phyloP scores from a whole-genome alignment of 2,329 filamentous ascomycete species.

The Diaporthe ampelina region DNA sequence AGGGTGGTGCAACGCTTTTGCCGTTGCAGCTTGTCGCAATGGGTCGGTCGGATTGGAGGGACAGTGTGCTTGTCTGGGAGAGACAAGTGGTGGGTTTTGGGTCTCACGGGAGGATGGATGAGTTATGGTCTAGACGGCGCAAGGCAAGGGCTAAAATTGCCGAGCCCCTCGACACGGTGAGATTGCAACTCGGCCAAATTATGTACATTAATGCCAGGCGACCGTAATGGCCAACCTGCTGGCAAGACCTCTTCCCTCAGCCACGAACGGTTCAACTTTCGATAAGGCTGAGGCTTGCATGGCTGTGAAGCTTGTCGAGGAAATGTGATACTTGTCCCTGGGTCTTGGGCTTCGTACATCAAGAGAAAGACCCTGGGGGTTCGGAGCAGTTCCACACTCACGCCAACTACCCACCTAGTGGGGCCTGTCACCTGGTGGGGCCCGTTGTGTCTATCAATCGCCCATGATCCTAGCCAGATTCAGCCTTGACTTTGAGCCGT shows the following conservation, averaged over 20 bases:
- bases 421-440: slow-evolving; percentile 5
- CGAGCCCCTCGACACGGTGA: slow-evolving; percentile 27
- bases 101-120: slow-evolving; percentile 30
- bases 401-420: slow-evolving; percentile 15
- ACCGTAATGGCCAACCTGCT: neutral
- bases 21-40: slow-evolving; percentile 4
- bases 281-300: slow-evolving; percentile 52
- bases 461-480: slow-evolving; percentile 5
- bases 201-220: neutral
- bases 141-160: slow-evolving; percentile 29
- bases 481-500: neutral
- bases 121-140: slow-evolving; percentile 11
- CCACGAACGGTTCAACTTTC: slow-evolving; percentile 57
- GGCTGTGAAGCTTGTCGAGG: slow-evolving; percentile 77
- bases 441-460: neutral
- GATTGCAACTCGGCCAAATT: slow-evolving; percentile 13
- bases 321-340: slow-evolving; percentile 78
- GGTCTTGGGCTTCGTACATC: slow-evolving; percentile 64
- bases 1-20: neutral
- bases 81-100: slow-evolving; percentile 26
- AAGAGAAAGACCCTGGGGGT: slow-evolving; percentile 14
- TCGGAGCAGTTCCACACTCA: slow-evolving; percentile 1
- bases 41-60: neutral
- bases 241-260: neutral
- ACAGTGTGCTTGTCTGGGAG: neutral